Evolutionary conservation across 2,329 filamentous ascomycete species (phyloP).

Genomic region (Verticillium longisporum): DNA sequence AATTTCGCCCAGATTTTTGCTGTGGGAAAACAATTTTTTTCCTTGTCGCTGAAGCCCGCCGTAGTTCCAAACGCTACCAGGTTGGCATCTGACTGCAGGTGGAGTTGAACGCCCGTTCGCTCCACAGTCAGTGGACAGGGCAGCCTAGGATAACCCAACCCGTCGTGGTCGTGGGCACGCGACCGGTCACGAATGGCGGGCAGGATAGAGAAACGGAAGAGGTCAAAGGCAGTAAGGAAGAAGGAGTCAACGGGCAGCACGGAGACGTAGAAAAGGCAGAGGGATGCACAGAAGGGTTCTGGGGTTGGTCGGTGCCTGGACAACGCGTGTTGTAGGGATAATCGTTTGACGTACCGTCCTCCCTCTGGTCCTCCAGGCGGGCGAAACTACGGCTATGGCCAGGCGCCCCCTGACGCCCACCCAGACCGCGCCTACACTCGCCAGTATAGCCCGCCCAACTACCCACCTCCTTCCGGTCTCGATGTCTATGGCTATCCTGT

Average conservation of each 20-base stretch:
- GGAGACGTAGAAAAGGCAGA: neutral
- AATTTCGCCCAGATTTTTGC: constrained; percentile 12
- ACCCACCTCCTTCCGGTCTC: constrained; percentile 33
- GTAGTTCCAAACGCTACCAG: neutral
- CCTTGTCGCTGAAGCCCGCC: constrained; percentile 3
- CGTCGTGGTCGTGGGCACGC: neutral
- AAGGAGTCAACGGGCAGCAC: neutral
- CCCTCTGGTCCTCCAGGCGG: constrained; percentile 18
- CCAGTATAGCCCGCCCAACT: constrained; percentile 21
- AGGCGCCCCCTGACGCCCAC: constrained; percentile 14
- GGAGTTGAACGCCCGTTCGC: neutral
- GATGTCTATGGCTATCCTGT: constrained; percentile 42
- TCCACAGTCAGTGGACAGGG: neutral
- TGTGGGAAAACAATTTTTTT: constrained; percentile 14
- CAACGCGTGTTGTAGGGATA: neutral
- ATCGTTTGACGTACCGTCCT: constrained; percentile 12
- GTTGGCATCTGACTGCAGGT: neutral
- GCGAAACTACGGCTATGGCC: constrained; percentile 17
- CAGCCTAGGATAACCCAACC: neutral
- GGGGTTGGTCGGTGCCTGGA: neutral
- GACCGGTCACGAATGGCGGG: neutral
- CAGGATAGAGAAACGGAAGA: neutral
- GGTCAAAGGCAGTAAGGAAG: neutral
- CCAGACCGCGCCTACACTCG: constrained; percentile 13
- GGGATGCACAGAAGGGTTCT: no score